Percentiles rank a stretch among this genome's conserved stretches.
phyloP scores from a whole-genome alignment of 768 basidiomycete species.

The Leccinum uliginosum region DNA sequence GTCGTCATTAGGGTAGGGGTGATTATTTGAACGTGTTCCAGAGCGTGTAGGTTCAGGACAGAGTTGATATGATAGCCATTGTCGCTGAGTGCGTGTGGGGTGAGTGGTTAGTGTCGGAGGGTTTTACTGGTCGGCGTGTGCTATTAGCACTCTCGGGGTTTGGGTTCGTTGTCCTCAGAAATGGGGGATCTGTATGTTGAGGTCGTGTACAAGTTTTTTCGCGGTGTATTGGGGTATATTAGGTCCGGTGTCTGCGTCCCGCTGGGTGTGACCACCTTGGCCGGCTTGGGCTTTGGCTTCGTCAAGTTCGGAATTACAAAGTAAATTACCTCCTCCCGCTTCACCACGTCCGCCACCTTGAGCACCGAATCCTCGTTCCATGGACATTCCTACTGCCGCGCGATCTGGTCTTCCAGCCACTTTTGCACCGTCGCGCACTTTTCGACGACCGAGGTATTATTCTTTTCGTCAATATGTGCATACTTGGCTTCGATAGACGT shows the following conservation, averaged over 20 bases:
- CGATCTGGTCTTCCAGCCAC: constrained; percentile 93
- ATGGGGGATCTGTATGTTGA: no score
- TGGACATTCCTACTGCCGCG: constrained; percentile 78
- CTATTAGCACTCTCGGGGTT: no score
- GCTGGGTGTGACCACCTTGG: constrained; percentile 45
- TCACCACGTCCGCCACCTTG: constrained; percentile 77
- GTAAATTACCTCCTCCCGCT: constrained; percentile 88
- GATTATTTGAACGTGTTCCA: no score
- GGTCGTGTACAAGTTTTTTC: no score
- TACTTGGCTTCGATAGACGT: constrained; percentile 81
- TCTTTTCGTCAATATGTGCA: constrained; percentile 86
- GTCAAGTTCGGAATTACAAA: constrained; percentile 87
- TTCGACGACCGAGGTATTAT: constrained; percentile 83
- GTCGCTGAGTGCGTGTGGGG: no score
- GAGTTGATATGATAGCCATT: no score
- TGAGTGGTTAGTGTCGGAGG: no score
- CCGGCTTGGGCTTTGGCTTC: constrained; percentile 86
- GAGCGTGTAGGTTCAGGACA: no score
- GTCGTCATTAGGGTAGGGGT: no score
- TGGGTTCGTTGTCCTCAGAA: no score
- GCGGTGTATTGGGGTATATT: no score
- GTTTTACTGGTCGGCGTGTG: no score
- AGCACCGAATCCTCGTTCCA: constrained; percentile 88
- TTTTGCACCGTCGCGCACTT: constrained; percentile 86
- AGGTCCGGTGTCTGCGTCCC: constrained; percentile 78